These are phyloP conservation scores for Chlamydomonas reinhardtii DNA, from an alignment of 163 green algal species.

Conservation along the genomic window DNA sequence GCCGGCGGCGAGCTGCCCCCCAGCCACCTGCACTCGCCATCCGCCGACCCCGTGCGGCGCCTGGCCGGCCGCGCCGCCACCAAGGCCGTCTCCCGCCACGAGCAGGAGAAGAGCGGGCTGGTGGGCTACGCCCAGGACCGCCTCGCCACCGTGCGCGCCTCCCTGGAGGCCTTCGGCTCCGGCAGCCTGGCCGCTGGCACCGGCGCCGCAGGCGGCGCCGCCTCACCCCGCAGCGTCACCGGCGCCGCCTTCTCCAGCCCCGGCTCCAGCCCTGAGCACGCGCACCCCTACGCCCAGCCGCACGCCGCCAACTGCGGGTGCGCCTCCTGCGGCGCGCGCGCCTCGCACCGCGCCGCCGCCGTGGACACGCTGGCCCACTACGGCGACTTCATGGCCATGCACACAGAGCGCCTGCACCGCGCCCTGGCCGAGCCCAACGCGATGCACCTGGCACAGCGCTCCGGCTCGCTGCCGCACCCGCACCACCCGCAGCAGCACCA, in stretches of 20 bases:
- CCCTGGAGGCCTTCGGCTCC: not conserved
- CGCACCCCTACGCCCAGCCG: not conserved
- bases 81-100: not conserved
- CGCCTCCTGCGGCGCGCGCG: not conserved
- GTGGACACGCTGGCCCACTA: not conserved
- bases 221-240: not conserved
- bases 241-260: not conserved
- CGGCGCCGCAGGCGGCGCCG: no score
- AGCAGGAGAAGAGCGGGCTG: not conserved
- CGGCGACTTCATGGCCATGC: not conserved
- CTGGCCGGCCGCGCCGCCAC: not conserved
- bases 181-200: not conserved
- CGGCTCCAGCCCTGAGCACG: not conserved
- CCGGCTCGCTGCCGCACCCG: no score
- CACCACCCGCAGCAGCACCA: no score
- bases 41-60: not conserved
- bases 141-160: not conserved
- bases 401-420: slow-evolving; percentile 1
- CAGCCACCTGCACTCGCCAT: not conserved
- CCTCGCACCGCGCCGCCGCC: not conserved
- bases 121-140: not conserved
- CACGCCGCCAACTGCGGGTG: not conserved
- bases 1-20: not conserved
- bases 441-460: not conserved
- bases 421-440: not conserved